Evolutionary conservation across 352 stramenopile genomes (phyloP), one percentile per base, ranked within the genome.

Genomic region (Phytophthora boehmeriae): DNA sequence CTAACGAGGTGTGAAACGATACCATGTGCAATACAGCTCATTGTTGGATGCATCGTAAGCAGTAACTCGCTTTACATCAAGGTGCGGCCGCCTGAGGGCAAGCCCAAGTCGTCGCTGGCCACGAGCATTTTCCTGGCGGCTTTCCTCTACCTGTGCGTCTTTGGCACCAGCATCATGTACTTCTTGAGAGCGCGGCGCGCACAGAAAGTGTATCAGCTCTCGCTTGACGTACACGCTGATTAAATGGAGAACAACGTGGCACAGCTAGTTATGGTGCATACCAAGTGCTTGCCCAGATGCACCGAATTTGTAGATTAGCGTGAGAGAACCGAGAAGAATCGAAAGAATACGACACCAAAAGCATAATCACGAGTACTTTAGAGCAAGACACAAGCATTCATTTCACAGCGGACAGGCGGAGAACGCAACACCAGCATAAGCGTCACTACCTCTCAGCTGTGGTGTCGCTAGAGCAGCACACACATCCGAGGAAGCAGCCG

Each of bases 41-140:
- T 95, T 28, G 73, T 95, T n/a, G 86, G 86, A 20, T 91, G 79
- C 49, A 92, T 92, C 47, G 84, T 95, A 35, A 87, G 71, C 66
- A 93, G 81, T 72, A 90, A 95, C 67, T 95, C 86, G 53, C 78
- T 95, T 19, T 95, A 90, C 60, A 95, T 95, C 69, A 89, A 88
- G 47, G 84, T 93, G 41, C 76, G 80, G 22, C 86, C 86, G 8
- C 61, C 83, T n/a, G 61, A 93, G 25, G 86, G 86, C 36, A 88
- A 95, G 58, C 79, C 86, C 54, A 93, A 93, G 63, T 92, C 86
- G 38, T 92, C 84, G 22, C 72, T 95, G 39, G 86, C 86, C 8
- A 86, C 79, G 30, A 95, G 84, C 69, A 92, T 95, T 62, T 95
- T 95, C 69, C 82, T 95, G 45, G 86, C 86, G 6, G 76, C 84